Conservation (phyloP, 2,329 filamentous ascomycete genomes). For the Leptodontidium sp. region DNA sequence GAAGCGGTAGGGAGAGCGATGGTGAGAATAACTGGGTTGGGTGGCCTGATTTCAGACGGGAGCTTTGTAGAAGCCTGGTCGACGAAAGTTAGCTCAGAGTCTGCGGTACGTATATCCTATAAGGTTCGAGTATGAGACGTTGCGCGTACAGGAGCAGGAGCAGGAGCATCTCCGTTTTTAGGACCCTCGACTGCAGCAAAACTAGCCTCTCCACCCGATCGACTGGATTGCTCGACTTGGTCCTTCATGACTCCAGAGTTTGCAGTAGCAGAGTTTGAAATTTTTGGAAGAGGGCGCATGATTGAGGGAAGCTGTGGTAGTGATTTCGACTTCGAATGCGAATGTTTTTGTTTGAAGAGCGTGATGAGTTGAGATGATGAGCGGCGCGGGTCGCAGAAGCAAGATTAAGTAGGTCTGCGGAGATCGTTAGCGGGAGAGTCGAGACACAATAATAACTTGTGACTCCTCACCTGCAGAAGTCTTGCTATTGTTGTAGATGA, state of each 20-base stretch:
- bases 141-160: not conserved
- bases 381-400: not conserved
- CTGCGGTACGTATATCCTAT: no score
- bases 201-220: not conserved
- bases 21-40: not conserved
- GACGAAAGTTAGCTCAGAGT: not conserved
- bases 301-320: not conserved
- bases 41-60: not conserved
- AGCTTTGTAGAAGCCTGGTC: not conserved
- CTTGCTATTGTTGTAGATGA: constrained; percentile 3
- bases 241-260: not conserved
- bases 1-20: no score
- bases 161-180: not conserved
- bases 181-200: no score
- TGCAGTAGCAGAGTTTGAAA: not conserved
- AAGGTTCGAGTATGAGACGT: not conserved
- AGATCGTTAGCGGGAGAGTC: not conserved
- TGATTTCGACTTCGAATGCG: not conserved
- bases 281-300: not conserved
- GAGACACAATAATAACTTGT: not conserved
- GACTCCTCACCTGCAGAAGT: no score
- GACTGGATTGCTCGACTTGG: not conserved
- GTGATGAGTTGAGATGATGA: not conserved
- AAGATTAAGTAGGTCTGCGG: not conserved
- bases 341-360: not conserved